Percentiles rank a stretch among this genome's conserved stretches.
Conservation (phyloP, 108 stramenopile species). For the Cyclotella cryptica region DNA sequence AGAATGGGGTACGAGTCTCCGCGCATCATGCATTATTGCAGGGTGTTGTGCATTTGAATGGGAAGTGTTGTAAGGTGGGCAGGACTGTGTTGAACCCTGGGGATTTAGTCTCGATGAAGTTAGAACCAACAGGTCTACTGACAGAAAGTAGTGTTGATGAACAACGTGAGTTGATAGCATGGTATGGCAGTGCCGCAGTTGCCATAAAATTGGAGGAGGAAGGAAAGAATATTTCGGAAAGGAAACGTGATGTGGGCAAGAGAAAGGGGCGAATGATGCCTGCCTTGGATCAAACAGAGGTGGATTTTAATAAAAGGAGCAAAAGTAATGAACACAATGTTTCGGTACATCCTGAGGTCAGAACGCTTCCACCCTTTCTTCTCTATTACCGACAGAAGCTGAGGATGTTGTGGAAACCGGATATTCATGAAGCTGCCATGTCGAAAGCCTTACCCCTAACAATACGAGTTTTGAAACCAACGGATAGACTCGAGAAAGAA, state of each 20-base stretch:
- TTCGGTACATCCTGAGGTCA: neutral
- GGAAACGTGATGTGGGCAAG: slow-evolving; percentile 19
- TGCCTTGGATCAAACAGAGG: neutral
- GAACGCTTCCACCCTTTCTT: neutral
- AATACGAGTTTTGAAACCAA: slow-evolving; percentile 15
- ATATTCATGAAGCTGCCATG: slow-evolving; percentile 21
- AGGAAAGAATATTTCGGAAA: slow-evolving; percentile 7
- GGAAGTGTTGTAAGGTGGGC: slow-evolving; percentile 8
- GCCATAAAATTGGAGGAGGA: slow-evolving; percentile 17
- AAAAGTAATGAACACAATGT: neutral
- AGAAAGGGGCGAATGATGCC: slow-evolving; percentile 28
- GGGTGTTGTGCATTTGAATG: slow-evolving; percentile 21
- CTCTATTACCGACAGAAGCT: slow-evolving; percentile 13
- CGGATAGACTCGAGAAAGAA: slow-evolving; percentile 4
- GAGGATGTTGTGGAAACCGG: slow-evolving; percentile 1
- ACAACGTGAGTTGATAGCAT: slow-evolving; percentile 15
- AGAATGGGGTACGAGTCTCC: slow-evolving; percentile 22
- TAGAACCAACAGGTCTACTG: neutral
- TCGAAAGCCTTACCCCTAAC: slow-evolving; percentile 14
- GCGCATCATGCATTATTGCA: slow-evolving; percentile 33
- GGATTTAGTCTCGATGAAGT: slow-evolving; percentile 24
- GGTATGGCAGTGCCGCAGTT: slow-evolving; percentile 20
- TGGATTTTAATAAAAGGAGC: neutral
- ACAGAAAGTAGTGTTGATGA: neutral
- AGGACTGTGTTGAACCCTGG: slow-evolving; percentile 8